Conservation (phyloP, 768 basidiomycete species). For the Auricularia sp. region DNA sequence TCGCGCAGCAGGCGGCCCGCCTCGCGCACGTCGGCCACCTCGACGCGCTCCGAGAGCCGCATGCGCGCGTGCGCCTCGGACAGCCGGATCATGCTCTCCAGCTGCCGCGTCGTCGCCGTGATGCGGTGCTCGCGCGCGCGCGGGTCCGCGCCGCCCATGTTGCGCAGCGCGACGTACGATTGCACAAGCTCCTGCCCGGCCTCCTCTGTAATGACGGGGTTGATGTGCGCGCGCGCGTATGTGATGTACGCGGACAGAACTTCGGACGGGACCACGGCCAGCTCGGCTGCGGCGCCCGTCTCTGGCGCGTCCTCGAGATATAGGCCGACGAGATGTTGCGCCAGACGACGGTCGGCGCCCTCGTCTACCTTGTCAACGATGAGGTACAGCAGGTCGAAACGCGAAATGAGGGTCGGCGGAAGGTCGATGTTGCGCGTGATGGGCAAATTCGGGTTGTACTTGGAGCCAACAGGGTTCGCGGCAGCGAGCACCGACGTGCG, state of each 20-base stretch:
- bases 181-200: slow-evolving; percentile 77
- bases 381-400: slow-evolving; percentile 93
- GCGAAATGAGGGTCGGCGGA: slow-evolving; percentile 93
- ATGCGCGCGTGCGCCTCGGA: slow-evolving; percentile 95
- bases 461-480: slow-evolving; percentile 93
- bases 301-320: slow-evolving; percentile 87
- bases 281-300: slow-evolving; percentile 47
- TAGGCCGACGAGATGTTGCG: slow-evolving; percentile 84
- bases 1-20: slow-evolving; percentile 93
- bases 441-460: slow-evolving; percentile 85
- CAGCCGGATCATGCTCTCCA: slow-evolving; percentile 76
- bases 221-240: slow-evolving; percentile 76
- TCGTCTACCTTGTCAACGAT: slow-evolving; percentile 95
- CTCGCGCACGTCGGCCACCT: slow-evolving; percentile 79
- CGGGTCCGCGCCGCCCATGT: slow-evolving; percentile 76
- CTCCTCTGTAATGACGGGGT: slow-evolving; percentile 77
- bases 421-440: slow-evolving; percentile 95
- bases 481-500: slow-evolving; percentile 66
- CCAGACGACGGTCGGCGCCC: slow-evolving; percentile 69
- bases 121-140: slow-evolving; percentile 86
- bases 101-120: slow-evolving; percentile 94
- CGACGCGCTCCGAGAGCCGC: slow-evolving; percentile 84
- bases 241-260: slow-evolving; percentile 92
- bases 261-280: slow-evolving; percentile 58
- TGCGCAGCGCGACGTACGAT: slow-evolving; percentile 90